Evolutionary conservation across 768 basidiomycete species (phyloP).

Genomic region (Rhodotorula babjevae): DNA sequence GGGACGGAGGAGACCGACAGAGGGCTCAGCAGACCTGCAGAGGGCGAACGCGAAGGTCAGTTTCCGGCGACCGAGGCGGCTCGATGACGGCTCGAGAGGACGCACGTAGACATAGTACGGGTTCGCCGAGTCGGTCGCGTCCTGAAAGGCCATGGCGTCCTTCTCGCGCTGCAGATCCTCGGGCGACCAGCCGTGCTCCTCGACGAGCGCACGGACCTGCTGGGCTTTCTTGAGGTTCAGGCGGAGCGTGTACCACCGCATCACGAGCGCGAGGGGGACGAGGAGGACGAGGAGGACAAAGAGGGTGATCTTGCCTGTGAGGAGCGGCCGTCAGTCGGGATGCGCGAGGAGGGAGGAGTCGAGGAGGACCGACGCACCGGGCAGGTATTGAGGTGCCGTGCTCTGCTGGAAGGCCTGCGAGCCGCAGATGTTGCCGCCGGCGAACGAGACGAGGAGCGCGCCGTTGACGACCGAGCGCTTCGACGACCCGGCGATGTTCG

Average conservation of each 20-base stretch:
- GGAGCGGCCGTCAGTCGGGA: not conserved
- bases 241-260: slow-evolving; percentile 53
- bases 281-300: slow-evolving; percentile 59
- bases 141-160: slow-evolving; percentile 60
- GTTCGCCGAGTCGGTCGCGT: slow-evolving; percentile 63
- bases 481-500: not conserved
- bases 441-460: slow-evolving; percentile 20
- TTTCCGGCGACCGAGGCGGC: no score
- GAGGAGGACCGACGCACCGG: slow-evolving; percentile 43
- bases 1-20: no score
- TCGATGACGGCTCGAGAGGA: no score
- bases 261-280: slow-evolving; percentile 52
- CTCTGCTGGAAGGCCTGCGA: slow-evolving; percentile 62
- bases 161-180: slow-evolving; percentile 59
- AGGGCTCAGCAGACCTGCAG: no score
- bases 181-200: slow-evolving; percentile 57
- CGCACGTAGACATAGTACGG: slow-evolving; percentile 29
- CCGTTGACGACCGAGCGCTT: slow-evolving; percentile 23
- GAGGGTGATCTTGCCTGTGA: slow-evolving; percentile 59
- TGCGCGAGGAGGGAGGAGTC: not conserved
- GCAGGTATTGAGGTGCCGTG: slow-evolving; percentile 57
- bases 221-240: slow-evolving; percentile 49
- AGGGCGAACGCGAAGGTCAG: no score
- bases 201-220: slow-evolving; percentile 49
- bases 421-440: slow-evolving; percentile 60